phyloP scores from a whole-genome alignment of 257 asterid genomes.

The Mitragyna speciosa region DNA sequence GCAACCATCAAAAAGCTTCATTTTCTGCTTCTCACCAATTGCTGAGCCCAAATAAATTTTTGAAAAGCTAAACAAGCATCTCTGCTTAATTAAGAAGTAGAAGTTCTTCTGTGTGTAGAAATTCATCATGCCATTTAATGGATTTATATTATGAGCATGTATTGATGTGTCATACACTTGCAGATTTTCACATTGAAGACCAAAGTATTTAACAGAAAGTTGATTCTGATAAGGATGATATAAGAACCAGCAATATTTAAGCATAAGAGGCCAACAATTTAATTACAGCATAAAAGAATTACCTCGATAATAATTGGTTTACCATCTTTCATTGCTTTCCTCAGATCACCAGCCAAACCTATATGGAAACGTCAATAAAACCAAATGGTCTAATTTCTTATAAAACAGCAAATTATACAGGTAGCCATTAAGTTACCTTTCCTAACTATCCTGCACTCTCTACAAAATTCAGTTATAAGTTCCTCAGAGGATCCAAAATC shows the following conservation, averaged over 20 bases:
- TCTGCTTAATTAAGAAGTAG: not conserved
- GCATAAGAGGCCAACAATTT: conserved; percentile 16
- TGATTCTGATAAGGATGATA: not conserved
- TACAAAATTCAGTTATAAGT: conserved; percentile 86
- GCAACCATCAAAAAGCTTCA: conserved; percentile 18
- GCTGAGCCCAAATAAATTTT: not conserved
- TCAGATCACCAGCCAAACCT: conserved; percentile 99
- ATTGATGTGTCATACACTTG: not conserved
- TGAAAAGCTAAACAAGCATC: not conserved
- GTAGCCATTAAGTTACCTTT: conserved; percentile 57
- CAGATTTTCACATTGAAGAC: not conserved
- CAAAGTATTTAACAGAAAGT: not conserved
- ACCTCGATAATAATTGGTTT: conserved; percentile 99
- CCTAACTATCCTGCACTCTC: conserved; percentile 97
- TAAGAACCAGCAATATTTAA: not conserved
- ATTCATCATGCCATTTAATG: not conserved
- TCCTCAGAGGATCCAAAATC: conserved; percentile 89
- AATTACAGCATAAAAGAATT: conserved; percentile 19
- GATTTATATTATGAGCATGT: not conserved
- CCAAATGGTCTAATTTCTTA: conserved; percentile 15
- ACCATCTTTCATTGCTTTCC: conserved; percentile 99
- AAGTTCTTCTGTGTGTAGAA: not conserved
- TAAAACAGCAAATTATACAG: conserved; percentile 17
- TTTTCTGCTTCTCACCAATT: conserved; percentile 12
- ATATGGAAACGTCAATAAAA: conserved; percentile 18